Evolutionary conservation across 192 early-diverging fungal species (phyloP), one percentile per base, ranked within the genome.

Genomic region (Podila verticillata): DNA sequence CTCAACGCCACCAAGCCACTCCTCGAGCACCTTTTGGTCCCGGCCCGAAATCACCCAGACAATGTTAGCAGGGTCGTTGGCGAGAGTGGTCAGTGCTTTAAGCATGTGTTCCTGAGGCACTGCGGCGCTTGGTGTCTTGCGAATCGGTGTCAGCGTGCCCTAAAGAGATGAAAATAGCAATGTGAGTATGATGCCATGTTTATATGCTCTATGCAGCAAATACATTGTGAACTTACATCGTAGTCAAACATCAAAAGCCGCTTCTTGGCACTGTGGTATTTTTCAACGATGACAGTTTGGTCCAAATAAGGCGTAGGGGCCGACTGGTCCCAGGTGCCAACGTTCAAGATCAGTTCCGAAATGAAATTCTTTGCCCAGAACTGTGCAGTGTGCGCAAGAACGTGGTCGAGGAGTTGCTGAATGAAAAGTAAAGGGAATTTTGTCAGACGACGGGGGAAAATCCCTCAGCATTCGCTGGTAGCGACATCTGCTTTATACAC

Each of bases 181-280:
- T 9, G 19, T 13, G 9, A 60, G 30, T 10, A 36, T 24, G n/a
- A 26, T 3, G n/a, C 71, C 48, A 32, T 5, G n/a, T 51, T 32
- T 47, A 26, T 35, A 30, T 49, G 26, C n/a, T 48, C 48, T 1
- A 6, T 24, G 24, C 30, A 5, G 0, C 15, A 28, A 28, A 26
- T 6, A 26, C 24, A 4, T 4, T 35, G 12, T 7, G 29, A 15
- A 49, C 83, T 72, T 86, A 90, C 91, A 70, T 99, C 97, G 80
- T 99, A 99, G 70, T 99, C 97, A 80, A 99, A 95, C 84, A 97
- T 90, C 34, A 99, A 82, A 13, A 98, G 84, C 22, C 98, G 89
- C 73, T 88, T 93, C 72, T 88, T 88, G 10, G 96, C 69, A 5
- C 65, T 57, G 12, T 59, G 66, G 84, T 91, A 96, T 19, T 72